Base-by-base conservation (phyloP, 495 filamentous ascomycete species). In the Hyaloscypha finlandica region DNA sequence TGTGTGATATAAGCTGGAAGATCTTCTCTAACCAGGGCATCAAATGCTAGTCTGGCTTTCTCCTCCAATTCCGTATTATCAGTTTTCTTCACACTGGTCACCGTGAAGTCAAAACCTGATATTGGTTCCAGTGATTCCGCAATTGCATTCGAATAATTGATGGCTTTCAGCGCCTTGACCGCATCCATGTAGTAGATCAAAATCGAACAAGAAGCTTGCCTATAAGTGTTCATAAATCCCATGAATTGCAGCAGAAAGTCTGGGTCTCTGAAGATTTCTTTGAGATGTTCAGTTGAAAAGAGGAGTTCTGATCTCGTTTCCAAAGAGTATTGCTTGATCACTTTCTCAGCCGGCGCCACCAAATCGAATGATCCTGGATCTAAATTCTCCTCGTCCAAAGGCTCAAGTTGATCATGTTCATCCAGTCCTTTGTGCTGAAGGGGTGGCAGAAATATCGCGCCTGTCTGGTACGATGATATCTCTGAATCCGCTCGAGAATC, bases 131-230 rank as follows among this genome's bases (percentile, higher is more conserved):
- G 72, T 64, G 85, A 78, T 63, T 79, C 80, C 29, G 81, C 77
- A 56, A 89, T 77, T 4, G 88, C 82, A 74, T 92, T 91, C 5
- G 88, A 85, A 73, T 92, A 92, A 30, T 81, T 76, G 55, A 93
- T 84, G n/a, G 90, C 87, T 67, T 87, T 80, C n/a, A 91, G 74
- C 4, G 87, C 88, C 67, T 92, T 91, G 60, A 84, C 74, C 0
- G 88, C 80, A 70, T 89, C 86, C 14, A 93, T 81, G 71, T 92
- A 92, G 78, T 91, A 92, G 42, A 83, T 84, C 1, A 94, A 80
- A 9, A 90, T 77, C 0, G 88, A 82, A 0, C 92, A 76, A 0
- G 89, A 92, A 16, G 85, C 75, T 30, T 87, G 85, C 19, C 88
- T 84, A 45, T 83, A 80, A 22, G 81, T 78, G 60, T 85, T 84